These are phyloP conservation scores for Diutina catenulata DNA, from an alignment of 1,139 yeast species.

Conservation along the genomic window DNA sequence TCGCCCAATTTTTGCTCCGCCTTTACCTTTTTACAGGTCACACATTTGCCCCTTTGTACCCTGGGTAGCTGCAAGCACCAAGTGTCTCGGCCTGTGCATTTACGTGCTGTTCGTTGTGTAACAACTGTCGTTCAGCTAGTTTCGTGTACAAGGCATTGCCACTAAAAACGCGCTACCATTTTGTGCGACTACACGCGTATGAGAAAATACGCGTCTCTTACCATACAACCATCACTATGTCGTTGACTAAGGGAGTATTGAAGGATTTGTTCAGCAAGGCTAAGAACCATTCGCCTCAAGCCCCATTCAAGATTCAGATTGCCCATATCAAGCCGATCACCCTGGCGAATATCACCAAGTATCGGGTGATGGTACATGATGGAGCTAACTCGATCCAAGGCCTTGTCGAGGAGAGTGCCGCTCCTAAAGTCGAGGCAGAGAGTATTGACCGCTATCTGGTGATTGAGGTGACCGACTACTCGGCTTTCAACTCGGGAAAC, in stretches of 20 bases:
- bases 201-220: neutral
- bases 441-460: neutral
- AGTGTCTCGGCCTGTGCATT: too few relatives aligned
- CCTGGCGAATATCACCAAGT: neutral
- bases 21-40: too few relatives aligned
- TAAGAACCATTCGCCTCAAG: neutral
- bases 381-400: slow-evolving; percentile 1
- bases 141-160: too few relatives aligned
- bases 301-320: neutral
- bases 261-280: neutral
- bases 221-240: neutral
- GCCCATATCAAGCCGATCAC: neutral
- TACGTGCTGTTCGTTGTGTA: too few relatives aligned
- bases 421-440: neutral
- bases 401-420: neutral
- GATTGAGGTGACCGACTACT: neutral
- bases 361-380: neutral
- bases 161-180: too few relatives aligned
- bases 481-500: neutral
- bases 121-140: too few relatives aligned
- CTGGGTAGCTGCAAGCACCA: too few relatives aligned
- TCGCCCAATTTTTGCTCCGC: too few relatives aligned
- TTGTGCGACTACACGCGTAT: neutral
- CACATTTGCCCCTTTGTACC: too few relatives aligned
- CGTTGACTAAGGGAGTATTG: neutral